phyloP scores from a whole-genome alignment of 2,329 filamentous ascomycete species.

The Anisogramma anomala region DNA sequence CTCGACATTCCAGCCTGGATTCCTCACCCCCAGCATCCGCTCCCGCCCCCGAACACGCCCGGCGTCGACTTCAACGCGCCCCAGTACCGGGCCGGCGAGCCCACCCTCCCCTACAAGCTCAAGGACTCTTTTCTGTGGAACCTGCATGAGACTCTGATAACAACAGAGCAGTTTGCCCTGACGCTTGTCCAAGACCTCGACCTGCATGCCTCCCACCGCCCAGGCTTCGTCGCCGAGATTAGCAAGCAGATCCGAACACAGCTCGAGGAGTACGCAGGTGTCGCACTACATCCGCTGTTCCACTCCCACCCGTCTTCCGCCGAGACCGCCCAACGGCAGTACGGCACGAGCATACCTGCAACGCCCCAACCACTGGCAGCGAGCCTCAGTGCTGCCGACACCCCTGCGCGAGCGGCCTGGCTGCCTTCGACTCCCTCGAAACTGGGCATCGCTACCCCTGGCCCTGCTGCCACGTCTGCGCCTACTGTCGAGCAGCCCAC shows the following conservation, averaged over 20 bases:
- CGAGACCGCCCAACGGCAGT: slow-evolving; percentile 5
- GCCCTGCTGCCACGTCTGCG: slow-evolving; percentile 1
- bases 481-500: background rate
- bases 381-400: slow-evolving; percentile 39
- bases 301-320: slow-evolving; percentile 40
- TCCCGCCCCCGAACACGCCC: slow-evolving; percentile 39
- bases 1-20: slow-evolving; percentile 75
- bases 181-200: slow-evolving; percentile 86
- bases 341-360: slow-evolving; percentile 13
- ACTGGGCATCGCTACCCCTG: slow-evolving; percentile 9
- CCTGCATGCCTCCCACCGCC: slow-evolving; percentile 54
- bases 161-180: slow-evolving; percentile 91
- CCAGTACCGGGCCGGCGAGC: slow-evolving; percentile 68
- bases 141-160: slow-evolving; percentile 84
- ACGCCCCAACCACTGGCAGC: slow-evolving; percentile 18
- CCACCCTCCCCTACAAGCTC: slow-evolving; percentile 73
- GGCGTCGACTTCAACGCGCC: slow-evolving; percentile 60
- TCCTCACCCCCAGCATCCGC: slow-evolving; percentile 52
- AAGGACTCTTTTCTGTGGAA: slow-evolving; percentile 98
- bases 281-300: slow-evolving; percentile 86
- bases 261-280: slow-evolving; percentile 88
- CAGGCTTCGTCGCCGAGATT: slow-evolving; percentile 62
- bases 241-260: slow-evolving; percentile 91
- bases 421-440: slow-evolving; percentile 34
- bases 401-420: slow-evolving; percentile 38